A percentile compares a stretch with the other conserved stretches of the same genome.
phyloP scores from a whole-genome alignment of 768 basidiomycete genomes.

The Xerocomellus amylosporus region DNA sequence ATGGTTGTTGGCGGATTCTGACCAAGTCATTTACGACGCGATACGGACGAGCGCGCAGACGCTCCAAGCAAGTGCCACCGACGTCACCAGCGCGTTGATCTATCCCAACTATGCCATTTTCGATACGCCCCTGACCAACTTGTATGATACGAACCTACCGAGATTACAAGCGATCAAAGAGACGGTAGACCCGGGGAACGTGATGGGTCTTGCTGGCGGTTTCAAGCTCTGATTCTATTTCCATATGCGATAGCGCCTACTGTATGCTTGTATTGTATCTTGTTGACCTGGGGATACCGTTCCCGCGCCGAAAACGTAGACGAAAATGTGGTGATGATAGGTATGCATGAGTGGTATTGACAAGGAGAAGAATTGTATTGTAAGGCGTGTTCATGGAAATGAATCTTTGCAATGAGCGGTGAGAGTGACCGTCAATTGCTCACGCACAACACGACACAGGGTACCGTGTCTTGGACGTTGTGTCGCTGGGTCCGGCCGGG shows the following conservation, averaged over 20 bases:
- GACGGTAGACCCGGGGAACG: constrained; percentile 49
- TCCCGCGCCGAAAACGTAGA: no score
- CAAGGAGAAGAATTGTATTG: no score
- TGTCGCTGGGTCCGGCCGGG: no score
- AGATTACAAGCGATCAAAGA: constrained; percentile 41
- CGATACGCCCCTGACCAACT: constrained; percentile 43
- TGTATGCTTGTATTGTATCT: background rate
- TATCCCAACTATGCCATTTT: constrained; percentile 61
- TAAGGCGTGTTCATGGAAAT: no score
- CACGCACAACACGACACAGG: background rate
- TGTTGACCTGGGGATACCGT: no score
- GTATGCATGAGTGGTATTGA: no score
- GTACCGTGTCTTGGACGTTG: no score
- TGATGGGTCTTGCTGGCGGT: constrained; percentile 66
- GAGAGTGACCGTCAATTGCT: no score
- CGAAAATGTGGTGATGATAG: no score
- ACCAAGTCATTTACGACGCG: constrained; percentile 33
- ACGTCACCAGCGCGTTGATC: constrained; percentile 34
- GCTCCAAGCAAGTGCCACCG: constrained; percentile 40
- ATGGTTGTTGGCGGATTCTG: background rate
- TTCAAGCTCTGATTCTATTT: constrained; percentile 43
- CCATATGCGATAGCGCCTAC: no score
- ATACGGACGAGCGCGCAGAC: constrained; percentile 35
- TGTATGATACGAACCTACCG: constrained; percentile 46
- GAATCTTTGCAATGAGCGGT: no score